Evolutionary conservation across 163 green algal species (phyloP).

Genomic region (Scenedesmus sp.): DNA sequence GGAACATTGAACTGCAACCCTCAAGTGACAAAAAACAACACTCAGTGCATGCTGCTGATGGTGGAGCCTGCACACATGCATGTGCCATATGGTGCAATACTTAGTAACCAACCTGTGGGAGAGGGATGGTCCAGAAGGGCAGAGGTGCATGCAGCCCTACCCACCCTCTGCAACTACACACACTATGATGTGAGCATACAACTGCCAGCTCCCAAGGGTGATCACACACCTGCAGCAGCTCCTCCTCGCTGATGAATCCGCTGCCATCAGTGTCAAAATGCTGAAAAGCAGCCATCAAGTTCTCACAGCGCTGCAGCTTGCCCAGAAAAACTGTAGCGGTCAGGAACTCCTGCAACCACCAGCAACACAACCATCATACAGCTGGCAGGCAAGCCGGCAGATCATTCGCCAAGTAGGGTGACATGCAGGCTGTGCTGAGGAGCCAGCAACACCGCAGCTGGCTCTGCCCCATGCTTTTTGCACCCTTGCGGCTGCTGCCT

Average conservation of each 20-base stretch:
- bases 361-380: background rate
- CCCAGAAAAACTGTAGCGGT: conserved; percentile 69
- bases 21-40: too few species aligned
- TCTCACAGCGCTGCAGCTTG: conserved; percentile 81
- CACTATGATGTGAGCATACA: background rate
- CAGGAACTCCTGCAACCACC: conserved; percentile 59
- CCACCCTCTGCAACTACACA: too few species aligned
- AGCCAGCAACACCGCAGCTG: background rate
- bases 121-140: too few species aligned
- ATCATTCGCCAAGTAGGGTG: background rate
- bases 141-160: too few species aligned
- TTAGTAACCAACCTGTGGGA: too few species aligned
- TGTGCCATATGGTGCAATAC: too few species aligned
- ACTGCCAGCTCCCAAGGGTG: background rate
- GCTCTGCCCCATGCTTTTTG: background rate
- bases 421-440: background rate
- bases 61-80: too few species aligned
- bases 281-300: conserved; percentile 64
- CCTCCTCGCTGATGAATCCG: conserved; percentile 70
- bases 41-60: too few species aligned
- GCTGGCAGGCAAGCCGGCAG: background rate
- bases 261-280: conserved; percentile 69
- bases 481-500: background rate
- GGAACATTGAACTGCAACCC: too few species aligned
- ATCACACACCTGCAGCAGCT: conserved; percentile 44